Base-by-base conservation (phyloP, 2,329 filamentous ascomycete species). In the Scedosporium boydii region DNA sequence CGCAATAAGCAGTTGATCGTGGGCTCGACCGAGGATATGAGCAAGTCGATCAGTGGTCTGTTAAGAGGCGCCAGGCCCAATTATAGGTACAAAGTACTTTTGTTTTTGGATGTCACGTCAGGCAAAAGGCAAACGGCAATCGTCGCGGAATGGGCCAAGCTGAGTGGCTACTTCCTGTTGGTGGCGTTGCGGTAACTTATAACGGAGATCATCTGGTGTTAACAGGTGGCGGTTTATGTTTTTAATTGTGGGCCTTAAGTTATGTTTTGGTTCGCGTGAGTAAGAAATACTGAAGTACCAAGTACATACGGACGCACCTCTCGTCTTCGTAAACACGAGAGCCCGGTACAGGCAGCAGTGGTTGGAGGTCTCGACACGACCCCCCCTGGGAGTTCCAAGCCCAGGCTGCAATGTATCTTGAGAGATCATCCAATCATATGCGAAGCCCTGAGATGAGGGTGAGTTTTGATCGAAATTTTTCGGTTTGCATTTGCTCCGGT, bases 101-200 rank as follows among this genome's bases (percentile, higher is more conserved):
- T 38, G 34, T 38, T 38, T 38, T 38, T 38, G 34, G 34, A 38
- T 12, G 34, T 38, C 34, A 38, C 34, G 34, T 38, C 34, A 38
- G 34, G 34, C 34, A 38, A 38, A 38, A 14, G 34, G 10, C 9
- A 38, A 38, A 12, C 34, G 34, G 34, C 34, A 38, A 38, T 38
- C 10, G 65, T 69, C 63, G 69, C 60, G 63, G 27, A 64, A 63
- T 46, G 51, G 59, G 61, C 60, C 18, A 59, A 29, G 63, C 62
- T 63, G 26, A 29, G 23, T 23, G 23, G 53, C n/a, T 57, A 57
- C 18, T n/a, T 29, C 23, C 5, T 48, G 53, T 41, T 51, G 57
- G 34, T 38, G 34, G 34, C 34, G 34, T 38, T 38, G 34, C 34
- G 34, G 34, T 38, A 38, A 38, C 34, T 38, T 38, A 38, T 38